Conservation (phyloP, 2,329 filamentous ascomycete species). For the Venturia carpophila region DNA sequence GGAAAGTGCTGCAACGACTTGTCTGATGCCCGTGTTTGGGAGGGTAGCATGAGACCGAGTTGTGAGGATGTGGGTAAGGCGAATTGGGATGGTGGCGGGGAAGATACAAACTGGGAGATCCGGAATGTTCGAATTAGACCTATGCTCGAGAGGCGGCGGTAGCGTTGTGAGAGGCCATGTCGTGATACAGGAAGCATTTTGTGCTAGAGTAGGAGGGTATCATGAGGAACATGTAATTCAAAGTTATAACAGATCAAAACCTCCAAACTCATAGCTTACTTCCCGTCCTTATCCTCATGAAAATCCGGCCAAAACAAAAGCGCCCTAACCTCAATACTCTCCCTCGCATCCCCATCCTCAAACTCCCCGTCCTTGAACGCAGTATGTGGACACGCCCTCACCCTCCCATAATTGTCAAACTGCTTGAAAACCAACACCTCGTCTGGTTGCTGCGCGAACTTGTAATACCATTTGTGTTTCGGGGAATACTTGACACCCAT, state of each 20-base stretch:
- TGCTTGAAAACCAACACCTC: slow-evolving; percentile 19
- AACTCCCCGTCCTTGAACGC: slow-evolving; percentile 18
- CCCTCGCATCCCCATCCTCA: slow-evolving; percentile 13
- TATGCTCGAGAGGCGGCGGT: too few relatives aligned
- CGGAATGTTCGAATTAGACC: slow-evolving; percentile 32
- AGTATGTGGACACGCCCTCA: slow-evolving; percentile 17
- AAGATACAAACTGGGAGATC: slow-evolving; percentile 17
- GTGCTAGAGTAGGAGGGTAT: too few relatives aligned
- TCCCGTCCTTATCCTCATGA: neutral
- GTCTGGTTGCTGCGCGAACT: slow-evolving; percentile 15
- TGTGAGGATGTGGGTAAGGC: slow-evolving; percentile 36
- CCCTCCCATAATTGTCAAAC: slow-evolving; percentile 18
- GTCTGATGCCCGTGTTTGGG: too few relatives aligned
- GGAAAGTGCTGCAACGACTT: too few relatives aligned
- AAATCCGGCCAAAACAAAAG: slow-evolving; percentile 11
- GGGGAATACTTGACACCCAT: neutral
- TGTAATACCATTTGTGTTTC: slow-evolving; percentile 19
- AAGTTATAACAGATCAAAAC: neutral
- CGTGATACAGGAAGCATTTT: neutral
- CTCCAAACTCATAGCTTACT: neutral
- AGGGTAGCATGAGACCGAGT: slow-evolving; percentile 42
- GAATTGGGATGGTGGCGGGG: slow-evolving; percentile 21
- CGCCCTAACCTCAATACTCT: slow-evolving; percentile 19
- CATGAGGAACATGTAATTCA: neutral
- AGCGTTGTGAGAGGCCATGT: too few relatives aligned